Conservation (phyloP, 768 basidiomycete genomes). For the Hygrocybe punicea region DNA sequence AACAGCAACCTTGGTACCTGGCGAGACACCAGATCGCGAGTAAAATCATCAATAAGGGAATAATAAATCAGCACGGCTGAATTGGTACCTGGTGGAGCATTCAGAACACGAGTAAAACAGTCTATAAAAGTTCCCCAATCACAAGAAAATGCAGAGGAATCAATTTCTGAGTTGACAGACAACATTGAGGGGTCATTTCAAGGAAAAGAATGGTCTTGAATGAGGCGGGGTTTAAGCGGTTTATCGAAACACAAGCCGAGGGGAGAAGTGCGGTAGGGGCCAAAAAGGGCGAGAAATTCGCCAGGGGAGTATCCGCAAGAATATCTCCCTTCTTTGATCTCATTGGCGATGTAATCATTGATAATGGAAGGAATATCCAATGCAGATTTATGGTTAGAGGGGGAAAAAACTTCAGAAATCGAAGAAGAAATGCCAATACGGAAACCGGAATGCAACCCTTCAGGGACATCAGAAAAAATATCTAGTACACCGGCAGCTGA, state of each 20-base stretch:
- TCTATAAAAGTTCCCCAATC: neutral
- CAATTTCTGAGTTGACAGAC: neutral
- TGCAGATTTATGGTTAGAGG: constrained; percentile 15
- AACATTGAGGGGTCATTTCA: neutral
- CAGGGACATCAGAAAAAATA: constrained; percentile 16
- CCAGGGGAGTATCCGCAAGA: neutral
- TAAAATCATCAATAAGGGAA: no score
- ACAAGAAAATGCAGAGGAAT: constrained; percentile 15
- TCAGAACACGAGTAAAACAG: neutral
- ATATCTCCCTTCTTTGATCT: neutral
- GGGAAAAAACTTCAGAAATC: neutral
- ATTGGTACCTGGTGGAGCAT: no score
- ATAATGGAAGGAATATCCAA: constrained; percentile 15
- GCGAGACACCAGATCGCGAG: no score
- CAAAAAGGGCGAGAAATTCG: neutral
- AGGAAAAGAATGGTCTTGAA: neutral
- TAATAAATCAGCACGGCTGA: no score
- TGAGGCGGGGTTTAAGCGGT: constrained; percentile 15
- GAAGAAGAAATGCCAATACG: constrained; percentile 3
- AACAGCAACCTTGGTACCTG: neutral
- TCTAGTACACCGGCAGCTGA: neutral
- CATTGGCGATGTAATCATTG: neutral
- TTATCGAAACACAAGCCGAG: neutral
- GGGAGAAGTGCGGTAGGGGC: neutral
- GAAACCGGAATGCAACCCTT: constrained; percentile 17